Percentiles rank a stretch among this genome's conserved stretches.
phyloP scores from a whole-genome alignment of 2,329 filamentous ascomycete genomes.

The Aspergillus arachidicola region DNA sequence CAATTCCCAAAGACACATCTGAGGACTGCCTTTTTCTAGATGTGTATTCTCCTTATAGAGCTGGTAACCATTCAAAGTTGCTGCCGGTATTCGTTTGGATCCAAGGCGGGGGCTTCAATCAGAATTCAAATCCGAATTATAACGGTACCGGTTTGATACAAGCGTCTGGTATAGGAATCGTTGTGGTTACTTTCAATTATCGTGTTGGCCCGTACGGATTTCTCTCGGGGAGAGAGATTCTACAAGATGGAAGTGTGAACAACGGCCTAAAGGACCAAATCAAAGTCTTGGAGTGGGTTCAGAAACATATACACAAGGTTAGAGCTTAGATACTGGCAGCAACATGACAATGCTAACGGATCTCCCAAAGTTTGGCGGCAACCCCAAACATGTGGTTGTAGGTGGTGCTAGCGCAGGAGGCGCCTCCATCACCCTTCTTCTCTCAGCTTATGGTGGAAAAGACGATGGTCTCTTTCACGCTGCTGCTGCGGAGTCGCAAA shows the following conservation, averaged over 20 bases:
- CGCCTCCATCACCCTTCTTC: conserved; percentile 63
- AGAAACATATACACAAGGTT: conserved; percentile 61
- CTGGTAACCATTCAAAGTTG: conserved; percentile 49
- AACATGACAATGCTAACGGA: not conserved
- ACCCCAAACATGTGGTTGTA: conserved; percentile 68
- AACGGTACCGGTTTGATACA: conserved; percentile 64
- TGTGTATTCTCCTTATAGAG: conserved; percentile 41
- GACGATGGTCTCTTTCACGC: conserved; percentile 55
- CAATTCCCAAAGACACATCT: conserved; percentile 56
- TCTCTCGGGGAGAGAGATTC: conserved; percentile 61
- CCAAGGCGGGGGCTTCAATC: conserved; percentile 65
- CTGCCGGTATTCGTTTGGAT: conserved; percentile 65
- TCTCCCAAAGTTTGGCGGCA: conserved; percentile 63
- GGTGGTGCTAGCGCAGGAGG: conserved; percentile 71
- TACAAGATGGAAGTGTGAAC: conserved; percentile 58
- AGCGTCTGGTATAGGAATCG: conserved; percentile 61
- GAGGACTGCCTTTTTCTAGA: conserved; percentile 49
- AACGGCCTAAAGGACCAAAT: conserved; percentile 72
- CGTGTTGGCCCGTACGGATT: conserved; percentile 76
- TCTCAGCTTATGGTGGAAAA: conserved; percentile 57
- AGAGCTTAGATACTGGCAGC: conserved; percentile 1
- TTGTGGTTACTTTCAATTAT: conserved; percentile 76
- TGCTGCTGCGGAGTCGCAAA: conserved; percentile 58
- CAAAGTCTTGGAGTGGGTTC: conserved; percentile 70
- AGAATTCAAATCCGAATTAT: conserved; percentile 60